phyloP scores from a whole-genome alignment of 768 basidiomycete species.

The Leccinum imitatum region DNA sequence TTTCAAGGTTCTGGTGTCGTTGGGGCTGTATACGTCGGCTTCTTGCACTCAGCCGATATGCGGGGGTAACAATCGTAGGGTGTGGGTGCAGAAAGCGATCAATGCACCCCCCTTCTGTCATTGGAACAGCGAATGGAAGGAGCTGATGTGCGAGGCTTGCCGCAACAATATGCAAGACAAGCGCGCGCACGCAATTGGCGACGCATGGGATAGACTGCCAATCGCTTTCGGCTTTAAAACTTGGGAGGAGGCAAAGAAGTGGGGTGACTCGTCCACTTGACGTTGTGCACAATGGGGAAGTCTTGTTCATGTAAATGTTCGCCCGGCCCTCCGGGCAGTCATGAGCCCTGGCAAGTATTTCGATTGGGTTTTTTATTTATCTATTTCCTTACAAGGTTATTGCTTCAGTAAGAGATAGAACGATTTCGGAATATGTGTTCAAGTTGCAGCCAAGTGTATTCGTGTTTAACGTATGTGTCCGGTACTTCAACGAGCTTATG shows the following conservation, averaged over 20 bases:
- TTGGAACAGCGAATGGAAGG: constrained; percentile 4
- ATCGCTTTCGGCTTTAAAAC: constrained; percentile 8
- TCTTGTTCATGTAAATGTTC: background rate
- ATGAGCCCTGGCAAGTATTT: too few relatives aligned
- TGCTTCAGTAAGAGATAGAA: too few relatives aligned
- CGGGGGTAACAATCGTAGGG: accelerated
- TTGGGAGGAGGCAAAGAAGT: background rate
- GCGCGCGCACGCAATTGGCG: background rate
- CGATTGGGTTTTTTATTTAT: too few relatives aligned
- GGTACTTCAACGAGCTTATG: too few relatives aligned
- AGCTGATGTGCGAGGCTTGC: constrained; percentile 1
- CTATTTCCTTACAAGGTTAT: too few relatives aligned
- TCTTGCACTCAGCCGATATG: background rate
- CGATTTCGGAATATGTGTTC: too few relatives aligned
- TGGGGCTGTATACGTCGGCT: background rate
- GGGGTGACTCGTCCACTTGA: background rate
- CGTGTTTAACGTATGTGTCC: too few relatives aligned
- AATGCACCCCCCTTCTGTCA: background rate
- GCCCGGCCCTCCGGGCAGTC: too few relatives aligned
- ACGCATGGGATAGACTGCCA: constrained; percentile 5
- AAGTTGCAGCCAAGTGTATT: too few relatives aligned
- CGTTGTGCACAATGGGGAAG: background rate
- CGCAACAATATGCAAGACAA: accelerated
- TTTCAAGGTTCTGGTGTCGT: background rate
- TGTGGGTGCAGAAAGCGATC: background rate